These are phyloP conservation scores for Solanum piurae DNA, from an alignment of 257 asterid species.

Conservation along the genomic window DNA sequence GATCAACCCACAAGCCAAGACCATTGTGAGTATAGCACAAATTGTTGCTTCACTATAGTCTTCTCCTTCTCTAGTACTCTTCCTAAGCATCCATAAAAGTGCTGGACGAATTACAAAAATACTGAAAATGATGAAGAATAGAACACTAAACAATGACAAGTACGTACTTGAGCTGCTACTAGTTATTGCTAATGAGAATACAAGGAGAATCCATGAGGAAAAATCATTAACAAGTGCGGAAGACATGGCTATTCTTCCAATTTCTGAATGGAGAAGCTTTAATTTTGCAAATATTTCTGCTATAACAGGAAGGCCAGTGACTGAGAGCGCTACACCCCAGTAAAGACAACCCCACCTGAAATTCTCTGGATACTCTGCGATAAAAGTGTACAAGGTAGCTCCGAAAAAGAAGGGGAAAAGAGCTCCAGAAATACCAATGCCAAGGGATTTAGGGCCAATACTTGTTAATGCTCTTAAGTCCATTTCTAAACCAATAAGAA, in stretches of 20 bases:
- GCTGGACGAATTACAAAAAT: slow-evolving; percentile 2
- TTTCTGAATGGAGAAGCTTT: slow-evolving; percentile 17
- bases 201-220: slow-evolving; percentile 10
- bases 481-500: slow-evolving; percentile 15
- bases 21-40: slow-evolving; percentile 11
- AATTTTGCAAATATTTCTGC: slow-evolving; percentile 4
- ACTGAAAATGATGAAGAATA: not conserved
- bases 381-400: not conserved
- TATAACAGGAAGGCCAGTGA: slow-evolving; percentile 11
- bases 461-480: slow-evolving; percentile 9
- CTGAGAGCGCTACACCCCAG: slow-evolving; percentile 16
- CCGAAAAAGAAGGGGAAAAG: slow-evolving; percentile 7
- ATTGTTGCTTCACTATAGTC: slow-evolving; percentile 7
- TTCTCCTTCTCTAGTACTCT: slow-evolving; percentile 6
- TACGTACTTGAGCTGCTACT: not conserved
- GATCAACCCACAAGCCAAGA: slow-evolving; percentile 11
- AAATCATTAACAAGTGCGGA: slow-evolving; percentile 9
- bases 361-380: not conserved
- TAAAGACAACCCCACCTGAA: slow-evolving; percentile 3
- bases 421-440: slow-evolving; percentile 14
- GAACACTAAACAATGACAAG: not conserved
- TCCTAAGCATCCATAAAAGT: slow-evolving; percentile 9
- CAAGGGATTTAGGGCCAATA: slow-evolving; percentile 5
- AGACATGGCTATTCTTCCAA: slow-evolving; percentile 12
- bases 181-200: not conserved